phyloP scores from a whole-genome alignment of 2,329 filamentous ascomycete species.

The Microdochium trichocladiopsis region DNA sequence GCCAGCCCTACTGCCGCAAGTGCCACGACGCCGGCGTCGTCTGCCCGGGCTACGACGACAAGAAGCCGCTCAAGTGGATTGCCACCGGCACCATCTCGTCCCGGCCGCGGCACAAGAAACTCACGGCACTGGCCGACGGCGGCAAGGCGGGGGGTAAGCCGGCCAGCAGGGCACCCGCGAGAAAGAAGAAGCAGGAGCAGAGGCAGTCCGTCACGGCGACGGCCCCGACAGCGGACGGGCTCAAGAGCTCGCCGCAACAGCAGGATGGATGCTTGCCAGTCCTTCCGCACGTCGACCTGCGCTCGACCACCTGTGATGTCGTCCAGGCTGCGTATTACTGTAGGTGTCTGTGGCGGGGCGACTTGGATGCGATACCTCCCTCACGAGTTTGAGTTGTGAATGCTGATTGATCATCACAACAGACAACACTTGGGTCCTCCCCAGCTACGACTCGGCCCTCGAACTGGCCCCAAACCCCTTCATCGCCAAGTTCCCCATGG shows the following conservation, averaged over 20 bases:
- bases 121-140: constrained; percentile 1
- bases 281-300: constrained; percentile 7
- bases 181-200: background rate
- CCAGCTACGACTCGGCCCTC: constrained; percentile 7
- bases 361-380: no score
- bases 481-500: constrained; percentile 5
- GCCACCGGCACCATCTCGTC: constrained; percentile 27
- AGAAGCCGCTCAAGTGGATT: constrained; percentile 29
- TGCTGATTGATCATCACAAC: background rate
- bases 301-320: constrained; percentile 10
- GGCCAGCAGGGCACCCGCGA: background rate
- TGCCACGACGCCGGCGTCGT: constrained; percentile 22
- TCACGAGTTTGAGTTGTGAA: no score
- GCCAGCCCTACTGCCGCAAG: constrained; percentile 25
- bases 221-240: background rate
- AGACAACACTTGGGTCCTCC: constrained; percentile 24
- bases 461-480: constrained; percentile 6
- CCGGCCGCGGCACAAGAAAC: constrained; percentile 11
- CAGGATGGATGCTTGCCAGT: background rate
- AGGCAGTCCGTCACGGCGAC: background rate
- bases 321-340: constrained; percentile 20
- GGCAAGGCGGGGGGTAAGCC: background rate
- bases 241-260: background rate
- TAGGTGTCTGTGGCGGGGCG: no score
- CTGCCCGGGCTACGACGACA: constrained; percentile 31